Conservation (phyloP, 2,329 filamentous ascomycete genomes). For the Nectriaceae sp. region DNA sequence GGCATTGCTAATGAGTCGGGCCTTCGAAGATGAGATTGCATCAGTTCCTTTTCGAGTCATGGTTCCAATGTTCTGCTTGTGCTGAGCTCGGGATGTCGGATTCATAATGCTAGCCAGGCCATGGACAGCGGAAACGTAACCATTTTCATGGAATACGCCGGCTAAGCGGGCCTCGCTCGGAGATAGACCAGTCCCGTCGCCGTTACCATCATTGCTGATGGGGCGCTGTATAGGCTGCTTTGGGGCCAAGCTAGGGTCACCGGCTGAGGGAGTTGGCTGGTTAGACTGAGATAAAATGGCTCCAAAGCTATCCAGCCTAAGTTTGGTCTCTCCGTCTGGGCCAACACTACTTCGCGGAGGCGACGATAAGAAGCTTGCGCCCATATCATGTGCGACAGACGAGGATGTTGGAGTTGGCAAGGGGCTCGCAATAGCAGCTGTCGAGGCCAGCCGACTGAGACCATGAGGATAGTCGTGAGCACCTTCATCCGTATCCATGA, state of each 20-base stretch:
- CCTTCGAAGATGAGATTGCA: constrained; percentile 32
- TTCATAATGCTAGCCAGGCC: constrained; percentile 38
- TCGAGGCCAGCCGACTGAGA: constrained; percentile 30
- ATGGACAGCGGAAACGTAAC: constrained; percentile 36
- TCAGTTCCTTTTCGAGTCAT: constrained; percentile 29
- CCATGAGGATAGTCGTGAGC: constrained; percentile 28
- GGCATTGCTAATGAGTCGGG: constrained; percentile 38
- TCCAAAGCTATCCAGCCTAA: constrained; percentile 25
- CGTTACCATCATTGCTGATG: constrained; percentile 31
- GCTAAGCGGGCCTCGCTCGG: constrained; percentile 37
- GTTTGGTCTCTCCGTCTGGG: constrained; percentile 27
- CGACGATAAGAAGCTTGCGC: constrained; percentile 29
- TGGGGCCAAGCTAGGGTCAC: constrained; percentile 15
- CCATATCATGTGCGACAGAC: constrained; percentile 26
- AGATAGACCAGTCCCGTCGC: constrained; percentile 31
- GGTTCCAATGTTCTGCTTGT: constrained; percentile 31
- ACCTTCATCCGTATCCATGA: constrained; percentile 24
- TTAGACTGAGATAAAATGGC: constrained; percentile 20
- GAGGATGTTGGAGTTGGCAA: constrained; percentile 29
- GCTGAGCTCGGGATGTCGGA: constrained; percentile 29
- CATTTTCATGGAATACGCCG: constrained; percentile 37
- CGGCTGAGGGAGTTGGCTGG: constrained; percentile 14
- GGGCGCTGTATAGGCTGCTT: constrained; percentile 23
- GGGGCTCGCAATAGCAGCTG: constrained; percentile 30
- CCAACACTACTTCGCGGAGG: constrained; percentile 30